A percentile compares a stretch with the other conserved stretches of the same genome.
These are phyloP conservation scores for Saccharomycopsis hybrid DNA, from an alignment of 1,139 yeast genomes.

Conservation along the genomic window DNA sequence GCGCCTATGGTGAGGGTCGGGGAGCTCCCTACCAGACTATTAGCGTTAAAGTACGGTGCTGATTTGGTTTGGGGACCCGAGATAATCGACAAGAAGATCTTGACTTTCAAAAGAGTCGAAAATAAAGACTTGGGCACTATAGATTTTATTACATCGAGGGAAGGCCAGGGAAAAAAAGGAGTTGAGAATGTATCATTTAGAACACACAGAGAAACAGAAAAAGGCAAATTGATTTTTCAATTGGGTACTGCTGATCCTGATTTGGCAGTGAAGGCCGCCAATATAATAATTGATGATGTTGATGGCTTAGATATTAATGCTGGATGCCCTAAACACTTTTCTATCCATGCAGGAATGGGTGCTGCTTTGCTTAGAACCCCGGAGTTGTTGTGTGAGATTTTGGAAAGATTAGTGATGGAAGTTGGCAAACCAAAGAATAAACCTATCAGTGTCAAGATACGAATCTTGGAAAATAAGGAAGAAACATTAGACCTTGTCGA, in stretches of 20 bases:
- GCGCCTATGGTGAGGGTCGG: slow-evolving; percentile 98
- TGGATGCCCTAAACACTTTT: slow-evolving; percentile 92
- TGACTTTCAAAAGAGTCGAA: slow-evolving; percentile 59
- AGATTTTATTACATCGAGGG: slow-evolving; percentile 40
- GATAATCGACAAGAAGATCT: slow-evolving; percentile 75
- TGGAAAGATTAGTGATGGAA: slow-evolving; percentile 59
- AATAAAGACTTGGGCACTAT: slow-evolving; percentile 52
- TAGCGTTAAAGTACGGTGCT: slow-evolving; percentile 79
- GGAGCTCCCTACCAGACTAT: slow-evolving; percentile 80
- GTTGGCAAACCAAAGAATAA: slow-evolving; percentile 74
- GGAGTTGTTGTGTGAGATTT: slow-evolving; percentile 62
- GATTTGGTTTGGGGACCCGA: slow-evolving; percentile 96
- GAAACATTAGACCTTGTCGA: slow-evolving; percentile 59
- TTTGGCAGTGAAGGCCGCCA: slow-evolving; percentile 83
- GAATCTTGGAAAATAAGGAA: slow-evolving; percentile 57
- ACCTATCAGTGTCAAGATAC: slow-evolving; percentile 85
- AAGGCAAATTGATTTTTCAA: slow-evolving; percentile 69
- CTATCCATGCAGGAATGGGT: slow-evolving; percentile 94
- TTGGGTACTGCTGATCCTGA: slow-evolving; percentile 82
- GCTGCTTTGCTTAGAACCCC: slow-evolving; percentile 86
- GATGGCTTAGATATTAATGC: slow-evolving; percentile 91
- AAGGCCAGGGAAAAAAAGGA: slow-evolving; percentile 28
- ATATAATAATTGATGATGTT: slow-evolving; percentile 73
- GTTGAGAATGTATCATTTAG: slow-evolving; percentile 58
- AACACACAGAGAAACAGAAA: slow-evolving; percentile 58